These are phyloP conservation scores for Ciborinia camelliae DNA, from an alignment of 2,329 filamentous ascomycete genomes.

Conservation along the genomic window DNA sequence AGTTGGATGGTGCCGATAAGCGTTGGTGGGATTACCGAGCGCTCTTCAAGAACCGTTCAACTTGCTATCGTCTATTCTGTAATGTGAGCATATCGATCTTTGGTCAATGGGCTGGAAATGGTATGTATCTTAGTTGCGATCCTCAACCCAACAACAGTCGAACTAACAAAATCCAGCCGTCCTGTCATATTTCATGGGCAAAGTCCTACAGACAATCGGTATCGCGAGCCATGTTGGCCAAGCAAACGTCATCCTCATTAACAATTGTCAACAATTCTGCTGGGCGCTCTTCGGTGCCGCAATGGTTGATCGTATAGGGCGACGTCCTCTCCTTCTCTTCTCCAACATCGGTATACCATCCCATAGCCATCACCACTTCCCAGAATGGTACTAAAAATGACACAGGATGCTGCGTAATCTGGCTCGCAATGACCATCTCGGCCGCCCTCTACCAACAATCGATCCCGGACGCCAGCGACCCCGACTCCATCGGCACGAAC, in stretches of 20 bases:
- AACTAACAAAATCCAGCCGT: constrained; percentile 32
- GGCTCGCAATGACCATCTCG: constrained; percentile 49
- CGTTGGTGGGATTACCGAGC: constrained; percentile 55
- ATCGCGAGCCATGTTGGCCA: constrained; percentile 47
- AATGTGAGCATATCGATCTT: constrained; percentile 52
- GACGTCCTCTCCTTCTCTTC: constrained; percentile 53
- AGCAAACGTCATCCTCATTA: constrained; percentile 53
- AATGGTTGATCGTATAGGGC: constrained; percentile 55
- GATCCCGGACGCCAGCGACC: constrained; percentile 22
- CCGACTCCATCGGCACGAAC: constrained; percentile 27
- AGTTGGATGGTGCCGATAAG: constrained; percentile 50
- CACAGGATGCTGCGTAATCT: constrained; percentile 45
- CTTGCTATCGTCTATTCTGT: constrained; percentile 49
- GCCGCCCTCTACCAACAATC: constrained; percentile 32
- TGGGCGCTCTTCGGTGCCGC: constrained; percentile 53
- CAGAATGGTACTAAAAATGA: background rate
- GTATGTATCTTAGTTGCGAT: constrained; percentile 22
- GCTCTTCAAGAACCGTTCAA: constrained; percentile 48
- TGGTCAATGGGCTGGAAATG: constrained; percentile 48
- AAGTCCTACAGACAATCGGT: constrained; percentile 51
- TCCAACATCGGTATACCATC: constrained; percentile 42
- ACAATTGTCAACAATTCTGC: constrained; percentile 53
- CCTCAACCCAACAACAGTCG: background rate
- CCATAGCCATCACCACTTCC: background rate
- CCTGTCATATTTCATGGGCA: constrained; percentile 53